Percentiles rank a stretch among this genome's conserved stretches.
Evolutionary conservation across 1,139 yeast species (phyloP).

Genomic region (Saccharomyces hybrid): DNA sequence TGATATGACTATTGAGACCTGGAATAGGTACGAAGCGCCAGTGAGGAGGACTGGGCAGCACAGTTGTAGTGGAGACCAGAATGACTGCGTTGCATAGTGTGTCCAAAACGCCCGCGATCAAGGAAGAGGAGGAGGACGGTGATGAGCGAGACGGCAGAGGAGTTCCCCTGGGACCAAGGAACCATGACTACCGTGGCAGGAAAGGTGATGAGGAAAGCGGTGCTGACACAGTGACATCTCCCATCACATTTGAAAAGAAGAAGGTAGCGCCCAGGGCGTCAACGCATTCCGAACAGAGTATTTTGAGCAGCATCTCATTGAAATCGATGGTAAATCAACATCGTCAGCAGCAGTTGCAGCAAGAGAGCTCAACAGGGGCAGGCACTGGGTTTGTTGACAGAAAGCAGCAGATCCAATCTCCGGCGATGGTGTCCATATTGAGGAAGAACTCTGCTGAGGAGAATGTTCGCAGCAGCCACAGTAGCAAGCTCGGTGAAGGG

Average conservation of each 20-base stretch:
- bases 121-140: constrained; percentile 14
- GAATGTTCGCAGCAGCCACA: constrained; percentile 8
- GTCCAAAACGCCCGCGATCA: constrained; percentile 11
- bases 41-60: not conserved
- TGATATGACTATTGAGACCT: not conserved
- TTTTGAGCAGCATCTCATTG: constrained; percentile 53
- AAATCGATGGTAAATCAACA: constrained; percentile 32
- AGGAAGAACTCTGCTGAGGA: constrained; percentile 12
- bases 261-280: constrained; percentile 45
- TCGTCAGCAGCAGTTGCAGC: constrained; percentile 10
- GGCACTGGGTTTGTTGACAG: constrained; percentile 13
- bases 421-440: constrained; percentile 26
- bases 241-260: constrained; percentile 42
- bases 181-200: not conserved
- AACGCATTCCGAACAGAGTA: constrained; percentile 57
- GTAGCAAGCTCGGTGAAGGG: constrained; percentile 6
- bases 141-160: constrained; percentile 6
- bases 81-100: not conserved
- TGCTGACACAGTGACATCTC: constrained; percentile 8
- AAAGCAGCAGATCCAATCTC: constrained; percentile 28
- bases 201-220: constrained; percentile 1
- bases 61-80: not conserved
- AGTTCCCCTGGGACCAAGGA: not conserved
- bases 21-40: not conserved
- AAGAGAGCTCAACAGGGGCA: constrained; percentile 5